A percentile compares a stretch with the other conserved stretches of the same genome.
Evolutionary conservation across 164 flowering plant species (phyloP).

Genomic region (Vitis vinifera): ASM3070453v1 NC_081821.1:9198501-9199000

Average conservation of each 20-base stretch:
- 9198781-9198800: slow-evolving; percentile 60
- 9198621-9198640: slow-evolving; percentile 78
- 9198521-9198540: neutral
- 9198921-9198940: slow-evolving; percentile 96
- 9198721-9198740: slow-evolving; percentile 70
- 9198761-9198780: slow-evolving; percentile 83
- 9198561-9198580: slow-evolving; percentile 79
- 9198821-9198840: neutral
- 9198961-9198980: slow-evolving; percentile 85
- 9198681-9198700: slow-evolving; percentile 49
- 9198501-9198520: neutral
- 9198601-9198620: slow-evolving; percentile 91
- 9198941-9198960: slow-evolving; percentile 87
- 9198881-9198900: slow-evolving; percentile 82
- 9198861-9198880: slow-evolving; percentile 71
- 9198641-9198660: slow-evolving; percentile 92
- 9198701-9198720: slow-evolving; percentile 78
- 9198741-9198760: slow-evolving; percentile 90
- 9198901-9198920: slow-evolving; percentile 65
- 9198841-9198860: too few relatives aligned
- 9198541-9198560: neutral
- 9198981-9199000: slow-evolving; percentile 92
- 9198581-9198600: slow-evolving; percentile 89
- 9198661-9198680: slow-evolving; percentile 90
- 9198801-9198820: slow-evolving; percentile 1